Evolutionary conservation across 75 land plant species (phyloP).

Genomic region (Selaginella tamariscina): DNA sequence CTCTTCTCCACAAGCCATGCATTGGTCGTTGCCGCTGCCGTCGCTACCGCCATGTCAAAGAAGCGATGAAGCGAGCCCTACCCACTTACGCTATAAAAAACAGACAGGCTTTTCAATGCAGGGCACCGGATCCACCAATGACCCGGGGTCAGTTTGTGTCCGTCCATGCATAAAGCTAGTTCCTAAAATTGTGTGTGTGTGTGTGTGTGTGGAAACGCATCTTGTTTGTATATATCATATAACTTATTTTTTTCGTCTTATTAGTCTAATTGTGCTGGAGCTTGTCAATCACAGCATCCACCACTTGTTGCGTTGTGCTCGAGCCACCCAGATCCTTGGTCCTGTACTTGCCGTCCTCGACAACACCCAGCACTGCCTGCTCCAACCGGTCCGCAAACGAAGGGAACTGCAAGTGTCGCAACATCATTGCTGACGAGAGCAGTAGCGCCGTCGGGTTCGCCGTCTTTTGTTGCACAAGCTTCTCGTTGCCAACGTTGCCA

Average conservation of each 20-base stretch:
- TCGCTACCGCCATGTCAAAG: too few species aligned
- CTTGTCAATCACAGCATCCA: conserved; percentile 61
- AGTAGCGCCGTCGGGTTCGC: conserved; percentile 82
- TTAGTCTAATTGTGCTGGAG: conserved; percentile 16
- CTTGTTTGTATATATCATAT: too few species aligned
- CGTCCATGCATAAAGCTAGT: too few species aligned
- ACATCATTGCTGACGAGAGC: conserved; percentile 92
- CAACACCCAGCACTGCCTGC: conserved; percentile 66
- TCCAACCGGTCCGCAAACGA: conserved; percentile 71
- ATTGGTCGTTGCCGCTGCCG: background rate
- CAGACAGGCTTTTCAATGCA: too few species aligned
- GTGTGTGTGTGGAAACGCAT: too few species aligned
- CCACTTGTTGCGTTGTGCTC: conserved; percentile 64
- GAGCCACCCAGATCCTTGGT: conserved; percentile 79
- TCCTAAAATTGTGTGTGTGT: too few species aligned
- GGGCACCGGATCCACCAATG: too few species aligned
- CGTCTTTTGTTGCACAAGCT: conserved; percentile 39
- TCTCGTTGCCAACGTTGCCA: conserved; percentile 60
- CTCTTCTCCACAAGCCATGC: background rate
- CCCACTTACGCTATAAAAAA: too few species aligned
- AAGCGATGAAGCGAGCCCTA: too few species aligned
- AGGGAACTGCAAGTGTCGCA: conserved; percentile 69
- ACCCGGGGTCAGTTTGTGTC: too few species aligned
- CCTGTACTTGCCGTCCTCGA: conserved; percentile 53
- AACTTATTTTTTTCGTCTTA: too few species aligned